These are phyloP conservation scores for Neopestalotiopsis clavispora DNA, from an alignment of 2,329 filamentous ascomycete genomes.

Conservation along the genomic window DNA sequence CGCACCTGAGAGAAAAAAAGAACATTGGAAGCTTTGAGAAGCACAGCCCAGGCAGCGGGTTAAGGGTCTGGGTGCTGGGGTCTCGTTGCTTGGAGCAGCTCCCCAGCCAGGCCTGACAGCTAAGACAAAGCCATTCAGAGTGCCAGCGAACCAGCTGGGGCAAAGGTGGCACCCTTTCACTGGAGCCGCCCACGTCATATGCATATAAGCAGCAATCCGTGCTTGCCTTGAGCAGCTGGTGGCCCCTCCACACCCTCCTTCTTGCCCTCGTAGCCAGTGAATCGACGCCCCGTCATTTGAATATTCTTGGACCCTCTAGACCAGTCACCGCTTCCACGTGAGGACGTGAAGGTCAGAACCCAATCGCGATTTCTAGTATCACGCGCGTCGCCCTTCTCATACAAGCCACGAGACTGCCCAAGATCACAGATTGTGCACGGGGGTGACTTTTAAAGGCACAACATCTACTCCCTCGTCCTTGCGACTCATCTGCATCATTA, in stretches of 20 bases:
- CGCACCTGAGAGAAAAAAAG: not conserved
- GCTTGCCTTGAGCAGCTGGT: not conserved
- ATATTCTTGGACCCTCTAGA: conserved; percentile 21
- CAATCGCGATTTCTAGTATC: conserved; percentile 33
- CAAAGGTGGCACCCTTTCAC: not conserved
- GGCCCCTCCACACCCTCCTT: not conserved
- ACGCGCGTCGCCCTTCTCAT: conserved; percentile 32
- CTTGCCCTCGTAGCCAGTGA: not conserved
- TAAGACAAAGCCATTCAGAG: not conserved
- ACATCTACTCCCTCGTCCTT: not conserved
- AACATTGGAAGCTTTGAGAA: not conserved
- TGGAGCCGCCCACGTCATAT: conserved; percentile 4
- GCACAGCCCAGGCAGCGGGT: not conserved
- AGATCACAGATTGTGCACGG: not conserved
- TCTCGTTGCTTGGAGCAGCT: not conserved
- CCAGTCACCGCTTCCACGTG: conserved; percentile 23
- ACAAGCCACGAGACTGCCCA: conserved; percentile 31
- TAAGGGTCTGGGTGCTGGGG: not conserved
- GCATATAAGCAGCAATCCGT: not conserved
- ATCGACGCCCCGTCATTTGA: conserved; percentile 19
- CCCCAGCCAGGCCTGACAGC: not conserved
- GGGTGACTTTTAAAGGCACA: not conserved
- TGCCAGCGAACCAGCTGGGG: not conserved
- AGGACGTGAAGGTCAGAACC: conserved; percentile 8
- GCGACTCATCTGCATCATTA: not conserved